phyloP scores from a whole-genome alignment of 352 stramenopile species.

The Pilasporangium apinafurcum region DNA sequence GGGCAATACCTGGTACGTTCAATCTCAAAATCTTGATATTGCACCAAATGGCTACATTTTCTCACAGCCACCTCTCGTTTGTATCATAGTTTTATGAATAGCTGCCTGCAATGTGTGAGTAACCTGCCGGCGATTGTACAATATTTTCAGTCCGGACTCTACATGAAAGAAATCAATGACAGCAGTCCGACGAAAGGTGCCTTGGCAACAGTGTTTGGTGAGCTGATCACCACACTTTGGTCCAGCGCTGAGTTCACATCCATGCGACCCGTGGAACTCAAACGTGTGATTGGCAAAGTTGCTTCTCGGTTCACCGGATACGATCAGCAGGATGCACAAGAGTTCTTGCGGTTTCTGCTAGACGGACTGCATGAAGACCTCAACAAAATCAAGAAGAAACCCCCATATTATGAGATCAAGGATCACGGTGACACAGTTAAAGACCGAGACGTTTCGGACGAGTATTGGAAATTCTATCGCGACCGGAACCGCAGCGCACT shows the following conservation, averaged over 20 bases:
- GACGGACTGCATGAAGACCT: slow-evolving; percentile 86
- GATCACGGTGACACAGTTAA: slow-evolving; percentile 30
- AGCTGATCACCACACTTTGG: slow-evolving; percentile 69
- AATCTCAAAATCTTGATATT: background rate
- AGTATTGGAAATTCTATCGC: slow-evolving; percentile 86
- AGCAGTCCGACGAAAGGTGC: slow-evolving; percentile 52
- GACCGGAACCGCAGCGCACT: slow-evolving; percentile 61
- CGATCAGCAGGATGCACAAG: slow-evolving; percentile 87
- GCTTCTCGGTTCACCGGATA: slow-evolving; percentile 72
- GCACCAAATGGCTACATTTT: background rate
- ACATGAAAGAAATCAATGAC: slow-evolving; percentile 47
- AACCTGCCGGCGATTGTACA: slow-evolving; percentile 45
- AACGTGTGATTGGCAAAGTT: slow-evolving; percentile 68
- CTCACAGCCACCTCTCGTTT: background rate
- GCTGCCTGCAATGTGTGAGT: slow-evolving; percentile 79
- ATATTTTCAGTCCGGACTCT: slow-evolving; percentile 43
- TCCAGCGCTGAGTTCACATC: slow-evolving; percentile 44
- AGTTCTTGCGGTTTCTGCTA: slow-evolving; percentile 87
- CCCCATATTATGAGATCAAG: slow-evolving; percentile 73
- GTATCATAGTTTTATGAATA: slow-evolving; percentile 78
- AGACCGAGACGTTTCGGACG: slow-evolving; percentile 58
- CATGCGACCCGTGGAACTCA: slow-evolving; percentile 57
- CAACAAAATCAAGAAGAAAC: slow-evolving; percentile 66
- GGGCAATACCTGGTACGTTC: slow-evolving; percentile 66
- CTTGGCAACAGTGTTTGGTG: slow-evolving; percentile 57